A percentile compares a stretch with the other conserved stretches of the same genome.
phyloP scores from a whole-genome alignment of 495 filamentous ascomycete genomes.

The Mytilinidion resinicola region DNA sequence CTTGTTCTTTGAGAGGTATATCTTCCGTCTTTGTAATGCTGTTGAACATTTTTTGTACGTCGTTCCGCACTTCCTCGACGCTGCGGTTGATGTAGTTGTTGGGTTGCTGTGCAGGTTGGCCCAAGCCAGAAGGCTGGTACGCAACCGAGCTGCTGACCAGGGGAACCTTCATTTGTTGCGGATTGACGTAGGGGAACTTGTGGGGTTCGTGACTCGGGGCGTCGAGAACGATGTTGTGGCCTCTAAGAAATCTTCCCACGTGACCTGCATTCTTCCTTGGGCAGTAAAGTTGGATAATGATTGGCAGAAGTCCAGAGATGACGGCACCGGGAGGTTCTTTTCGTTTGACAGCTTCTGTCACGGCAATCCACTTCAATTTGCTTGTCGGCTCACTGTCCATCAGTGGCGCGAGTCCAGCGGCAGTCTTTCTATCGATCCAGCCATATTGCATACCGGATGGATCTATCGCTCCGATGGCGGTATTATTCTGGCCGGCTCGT shows the following conservation, averaged over 20 bases:
- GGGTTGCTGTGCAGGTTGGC: background rate
- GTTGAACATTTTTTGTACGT: slow-evolving; percentile 85
- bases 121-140: background rate
- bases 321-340: slow-evolving; percentile 52
- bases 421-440: slow-evolving; percentile 61
- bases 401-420: slow-evolving; percentile 60
- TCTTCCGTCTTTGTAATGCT: slow-evolving; percentile 65
- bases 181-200: slow-evolving; percentile 23
- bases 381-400: slow-evolving; percentile 54
- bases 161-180: slow-evolving; percentile 5
- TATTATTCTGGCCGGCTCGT: slow-evolving; percentile 42
- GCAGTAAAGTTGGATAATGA: slow-evolving; percentile 74
- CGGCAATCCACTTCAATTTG: slow-evolving; percentile 58
- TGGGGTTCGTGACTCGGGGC: slow-evolving; percentile 16
- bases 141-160: background rate
- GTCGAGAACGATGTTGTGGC: slow-evolving; percentile 58
- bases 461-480: slow-evolving; percentile 63
- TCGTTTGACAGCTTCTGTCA: slow-evolving; percentile 57
- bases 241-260: slow-evolving; percentile 60
- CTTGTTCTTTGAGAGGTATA: slow-evolving; percentile 67
- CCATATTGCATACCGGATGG: slow-evolving; percentile 65
- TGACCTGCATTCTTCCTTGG: slow-evolving; percentile 55
- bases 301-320: slow-evolving; percentile 46
- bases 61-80: slow-evolving; percentile 74
- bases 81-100: slow-evolving; percentile 53